These are phyloP conservation scores for Neoboletus magnificus DNA, from an alignment of 768 basidiomycete genomes.

Conservation along the genomic window DNA sequence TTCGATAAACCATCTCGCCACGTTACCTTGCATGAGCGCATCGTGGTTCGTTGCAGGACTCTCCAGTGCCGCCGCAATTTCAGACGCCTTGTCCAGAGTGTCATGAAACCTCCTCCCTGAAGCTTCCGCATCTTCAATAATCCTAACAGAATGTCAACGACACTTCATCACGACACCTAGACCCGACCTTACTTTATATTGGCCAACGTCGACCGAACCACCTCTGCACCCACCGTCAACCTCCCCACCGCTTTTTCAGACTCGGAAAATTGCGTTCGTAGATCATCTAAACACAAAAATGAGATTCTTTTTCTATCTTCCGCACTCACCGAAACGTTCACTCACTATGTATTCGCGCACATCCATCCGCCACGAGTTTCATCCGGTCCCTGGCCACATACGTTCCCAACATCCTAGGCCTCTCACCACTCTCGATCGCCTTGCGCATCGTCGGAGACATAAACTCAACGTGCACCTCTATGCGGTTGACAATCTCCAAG, in stretches of 20 bases:
- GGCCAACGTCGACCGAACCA: conserved; percentile 49
- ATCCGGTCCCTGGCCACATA: conserved; percentile 80
- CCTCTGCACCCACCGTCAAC: conserved; percentile 57
- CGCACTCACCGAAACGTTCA: neutral
- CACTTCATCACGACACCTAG: neutral
- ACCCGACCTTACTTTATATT: conserved; percentile 42
- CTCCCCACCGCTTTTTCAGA: conserved; percentile 50
- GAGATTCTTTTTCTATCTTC: neutral
- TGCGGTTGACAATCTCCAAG: conserved; percentile 62
- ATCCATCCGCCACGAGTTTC: conserved; percentile 74
- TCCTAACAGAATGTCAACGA: conserved; percentile 34
- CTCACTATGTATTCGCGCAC: conserved; percentile 65
- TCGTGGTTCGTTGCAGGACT: conserved; percentile 53
- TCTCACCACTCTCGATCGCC: conserved; percentile 69
- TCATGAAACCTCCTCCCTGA: conserved; percentile 58
- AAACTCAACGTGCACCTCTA: conserved; percentile 73
- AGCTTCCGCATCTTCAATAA: conserved; percentile 57
- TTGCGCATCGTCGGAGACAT: conserved; percentile 62
- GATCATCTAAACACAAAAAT: conserved; percentile 45
- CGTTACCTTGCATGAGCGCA: conserved; percentile 48
- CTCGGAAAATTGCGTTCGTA: conserved; percentile 51
- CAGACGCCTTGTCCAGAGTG: conserved; percentile 51
- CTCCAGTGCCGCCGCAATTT: conserved; percentile 49
- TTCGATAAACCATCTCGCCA: neutral
- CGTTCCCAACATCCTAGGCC: conserved; percentile 67